These are phyloP conservation scores for Eucalyptus tenuipes DNA, from an alignment of 345 rosid genomes.

Conservation along the genomic window DNA sequence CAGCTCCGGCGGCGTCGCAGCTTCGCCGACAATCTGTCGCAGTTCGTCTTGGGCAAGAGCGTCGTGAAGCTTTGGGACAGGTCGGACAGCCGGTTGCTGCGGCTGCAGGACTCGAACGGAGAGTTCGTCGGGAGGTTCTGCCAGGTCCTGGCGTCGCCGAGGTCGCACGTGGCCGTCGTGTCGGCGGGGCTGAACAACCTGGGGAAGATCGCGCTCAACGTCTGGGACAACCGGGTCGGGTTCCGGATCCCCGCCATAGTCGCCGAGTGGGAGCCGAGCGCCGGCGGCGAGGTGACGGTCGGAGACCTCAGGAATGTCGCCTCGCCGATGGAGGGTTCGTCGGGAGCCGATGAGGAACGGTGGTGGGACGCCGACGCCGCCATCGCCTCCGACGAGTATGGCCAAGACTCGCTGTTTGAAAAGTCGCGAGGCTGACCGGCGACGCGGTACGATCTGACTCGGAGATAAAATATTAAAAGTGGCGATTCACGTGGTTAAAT, in stretches of 20 bases:
- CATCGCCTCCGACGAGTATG: neutral
- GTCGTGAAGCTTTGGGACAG: slow-evolving; percentile 62
- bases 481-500: neutral
- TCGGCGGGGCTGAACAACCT: slow-evolving; percentile 8
- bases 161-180: slow-evolving; percentile 29
- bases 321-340: slow-evolving; percentile 25
- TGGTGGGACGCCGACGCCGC: slow-evolving; percentile 66
- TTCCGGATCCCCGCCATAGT: slow-evolving; percentile 34
- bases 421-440: neutral
- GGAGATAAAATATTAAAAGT: neutral
- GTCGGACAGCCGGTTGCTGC: slow-evolving; percentile 6
- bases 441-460: neutral
- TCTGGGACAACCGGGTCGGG: slow-evolving; percentile 57
- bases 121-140: neutral
- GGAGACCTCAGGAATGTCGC: slow-evolving; percentile 50
- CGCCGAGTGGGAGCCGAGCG: slow-evolving; percentile 48
- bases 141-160: slow-evolving; percentile 1
- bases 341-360: slow-evolving; percentile 23
- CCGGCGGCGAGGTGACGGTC: slow-evolving; percentile 8
- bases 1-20: slow-evolving; percentile 23
- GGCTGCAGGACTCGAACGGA: neutral
- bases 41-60: slow-evolving; percentile 26
- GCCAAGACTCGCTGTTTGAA: neutral
- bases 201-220: slow-evolving; percentile 12
- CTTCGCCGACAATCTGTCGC: slow-evolving; percentile 22